Evolutionary conservation across 75 land plant genomes (phyloP).

Genomic region (Pinus taeda): DNA sequence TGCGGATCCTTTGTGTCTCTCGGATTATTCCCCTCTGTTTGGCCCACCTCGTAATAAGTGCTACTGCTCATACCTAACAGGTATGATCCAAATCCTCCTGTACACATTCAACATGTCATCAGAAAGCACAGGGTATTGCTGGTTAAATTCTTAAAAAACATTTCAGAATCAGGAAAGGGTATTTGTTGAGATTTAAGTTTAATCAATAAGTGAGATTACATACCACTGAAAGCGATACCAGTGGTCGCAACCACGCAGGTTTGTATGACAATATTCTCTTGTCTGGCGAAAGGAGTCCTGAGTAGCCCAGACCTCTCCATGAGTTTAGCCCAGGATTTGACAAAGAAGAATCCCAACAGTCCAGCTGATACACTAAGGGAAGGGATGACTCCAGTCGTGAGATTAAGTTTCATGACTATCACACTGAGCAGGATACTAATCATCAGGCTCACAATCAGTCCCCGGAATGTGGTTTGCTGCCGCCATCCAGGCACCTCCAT

Average conservation of each 20-base stretch:
- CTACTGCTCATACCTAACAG: slow-evolving; percentile 63
- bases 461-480: slow-evolving; percentile 57
- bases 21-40: slow-evolving; percentile 6
- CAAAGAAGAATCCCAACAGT: slow-evolving; percentile 52
- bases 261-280: slow-evolving; percentile 65
- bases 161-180: too few relatives aligned
- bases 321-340: slow-evolving; percentile 31
- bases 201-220: background rate
- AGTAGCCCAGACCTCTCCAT: slow-evolving; percentile 27
- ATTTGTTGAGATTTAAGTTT: background rate
- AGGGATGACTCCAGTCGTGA: slow-evolving; percentile 55
- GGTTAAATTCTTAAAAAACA: too few relatives aligned
- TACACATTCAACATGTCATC: background rate
- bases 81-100: slow-evolving; percentile 92
- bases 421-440: slow-evolving; percentile 50
- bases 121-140: too few relatives aligned
- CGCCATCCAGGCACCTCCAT: slow-evolving; percentile 52
- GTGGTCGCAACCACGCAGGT: slow-evolving; percentile 56
- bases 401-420: slow-evolving; percentile 62
- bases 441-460: slow-evolving; percentile 41
- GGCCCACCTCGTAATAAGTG: slow-evolving; percentile 22
- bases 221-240: slow-evolving; percentile 57
- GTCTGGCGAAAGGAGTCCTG: slow-evolving; percentile 41
- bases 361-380: slow-evolving; percentile 62
- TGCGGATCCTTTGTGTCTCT: slow-evolving; percentile 25